A percentile compares a stretch with the other conserved stretches of the same genome.
These are phyloP conservation scores for Albizia julibrissin DNA, from an alignment of 306 rosid genomes.

Conservation along the genomic window DNA sequence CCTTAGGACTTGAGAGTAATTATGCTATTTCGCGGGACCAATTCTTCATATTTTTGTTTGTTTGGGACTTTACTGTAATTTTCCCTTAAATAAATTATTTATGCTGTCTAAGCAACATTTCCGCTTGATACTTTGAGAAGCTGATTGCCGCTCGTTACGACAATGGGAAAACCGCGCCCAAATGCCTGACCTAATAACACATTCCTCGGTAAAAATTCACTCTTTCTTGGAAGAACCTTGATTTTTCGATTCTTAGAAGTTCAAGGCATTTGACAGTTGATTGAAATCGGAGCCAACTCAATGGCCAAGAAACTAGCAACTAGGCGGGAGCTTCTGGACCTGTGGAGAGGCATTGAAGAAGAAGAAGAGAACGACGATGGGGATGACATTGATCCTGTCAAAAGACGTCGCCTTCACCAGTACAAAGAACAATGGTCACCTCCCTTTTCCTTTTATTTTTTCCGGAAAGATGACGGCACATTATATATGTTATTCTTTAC, in stretches of 20 bases:
- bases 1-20: no score
- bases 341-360: slow-evolving; percentile 74
- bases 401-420: slow-evolving; percentile 54
- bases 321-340: slow-evolving; percentile 62
- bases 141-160: background rate
- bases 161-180: background rate
- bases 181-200: background rate
- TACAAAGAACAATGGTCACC: slow-evolving; percentile 74
- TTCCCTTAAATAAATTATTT: no score
- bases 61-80: no score
- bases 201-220: background rate
- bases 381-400: slow-evolving; percentile 43
- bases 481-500: background rate
- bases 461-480: background rate
- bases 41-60: no score
- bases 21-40: no score
- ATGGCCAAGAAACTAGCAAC: slow-evolving; percentile 51
- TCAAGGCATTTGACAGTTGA: background rate
- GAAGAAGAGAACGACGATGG: slow-evolving; percentile 53
- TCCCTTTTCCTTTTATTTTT: background rate
- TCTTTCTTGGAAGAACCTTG: background rate
- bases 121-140: no score
- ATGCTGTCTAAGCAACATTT: no score
- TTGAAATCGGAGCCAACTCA: background rate
- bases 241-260: background rate